A percentile compares a stretch with the other conserved stretches of the same genome.
These are phyloP conservation scores for Apiospora rasikravindrae DNA, from an alignment of 2,329 filamentous ascomycete genomes.

Conservation along the genomic window DNA sequence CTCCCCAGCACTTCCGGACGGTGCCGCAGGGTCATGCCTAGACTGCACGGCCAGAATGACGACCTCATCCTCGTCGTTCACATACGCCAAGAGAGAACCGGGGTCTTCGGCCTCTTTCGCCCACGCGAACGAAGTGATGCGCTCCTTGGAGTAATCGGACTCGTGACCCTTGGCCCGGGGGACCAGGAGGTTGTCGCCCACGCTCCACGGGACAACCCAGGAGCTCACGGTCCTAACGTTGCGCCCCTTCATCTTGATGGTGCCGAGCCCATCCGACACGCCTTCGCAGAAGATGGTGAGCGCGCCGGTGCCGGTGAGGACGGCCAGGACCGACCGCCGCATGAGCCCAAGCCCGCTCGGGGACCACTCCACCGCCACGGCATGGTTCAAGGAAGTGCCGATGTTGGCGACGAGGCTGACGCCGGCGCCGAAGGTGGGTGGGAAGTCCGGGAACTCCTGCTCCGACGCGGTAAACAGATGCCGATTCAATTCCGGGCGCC, in stretches of 20 bases:
- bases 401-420: slow-evolving; percentile 51
- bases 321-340: slow-evolving; percentile 55
- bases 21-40: slow-evolving; percentile 33
- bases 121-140: slow-evolving; percentile 60
- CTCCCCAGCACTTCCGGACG: slow-evolving; percentile 28
- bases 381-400: slow-evolving; percentile 59
- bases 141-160: slow-evolving; percentile 38
- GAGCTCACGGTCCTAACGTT: slow-evolving; percentile 48
- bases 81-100: slow-evolving; percentile 55
- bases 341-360: slow-evolving; percentile 62
- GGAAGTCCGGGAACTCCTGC: slow-evolving; percentile 35
- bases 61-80: slow-evolving; percentile 55
- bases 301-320: slow-evolving; percentile 55
- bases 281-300: slow-evolving; percentile 59
- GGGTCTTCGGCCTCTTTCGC: slow-evolving; percentile 48
- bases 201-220: slow-evolving; percentile 62
- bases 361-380: slow-evolving; percentile 62
- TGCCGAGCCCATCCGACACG: slow-evolving; percentile 31
- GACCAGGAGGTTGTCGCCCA: slow-evolving; percentile 57
- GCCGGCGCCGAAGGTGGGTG: slow-evolving; percentile 50
- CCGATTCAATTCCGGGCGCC: slow-evolving; percentile 35
- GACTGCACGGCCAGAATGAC: slow-evolving; percentile 56
- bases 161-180: slow-evolving; percentile 45
- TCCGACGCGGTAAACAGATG: slow-evolving; percentile 35
- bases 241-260: slow-evolving; percentile 37